These are phyloP conservation scores for Ormosia emarginata DNA, from an alignment of 306 rosid species.

Conservation along the genomic window DNA sequence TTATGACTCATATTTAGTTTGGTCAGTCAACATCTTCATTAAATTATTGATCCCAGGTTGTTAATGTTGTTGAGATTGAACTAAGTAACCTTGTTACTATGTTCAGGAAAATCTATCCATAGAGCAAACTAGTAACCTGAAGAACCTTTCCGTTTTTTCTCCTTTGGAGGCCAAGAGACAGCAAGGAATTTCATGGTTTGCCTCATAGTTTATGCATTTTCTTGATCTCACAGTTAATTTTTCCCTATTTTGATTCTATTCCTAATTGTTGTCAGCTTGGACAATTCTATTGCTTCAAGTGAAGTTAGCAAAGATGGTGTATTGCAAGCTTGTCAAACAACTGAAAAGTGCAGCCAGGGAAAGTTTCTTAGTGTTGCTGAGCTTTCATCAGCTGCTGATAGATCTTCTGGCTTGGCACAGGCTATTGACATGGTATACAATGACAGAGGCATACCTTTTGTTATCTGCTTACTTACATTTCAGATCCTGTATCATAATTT, in stretches of 20 bases:
- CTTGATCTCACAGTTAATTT: neutral
- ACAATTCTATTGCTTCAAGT: constrained; percentile 32
- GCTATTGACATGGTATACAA: constrained; percentile 71
- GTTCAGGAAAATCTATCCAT: constrained; percentile 51
- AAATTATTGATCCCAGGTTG: constrained; percentile 4
- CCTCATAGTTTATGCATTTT: constrained; percentile 3
- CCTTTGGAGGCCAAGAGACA: constrained; percentile 39
- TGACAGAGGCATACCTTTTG: neutral
- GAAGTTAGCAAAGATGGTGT: constrained; percentile 30
- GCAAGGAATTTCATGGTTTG: constrained; percentile 51
- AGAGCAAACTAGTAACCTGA: constrained; percentile 50
- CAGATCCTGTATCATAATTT: neutral
- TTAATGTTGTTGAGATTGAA: neutral
- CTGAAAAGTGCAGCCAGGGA: constrained; percentile 56
- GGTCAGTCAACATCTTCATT: neutral
- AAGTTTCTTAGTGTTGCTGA: constrained; percentile 77
- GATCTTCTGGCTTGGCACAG: constrained; percentile 46
- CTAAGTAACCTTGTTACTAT: constrained; percentile 16
- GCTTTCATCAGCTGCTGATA: constrained; percentile 60
- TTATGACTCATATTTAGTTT: neutral
- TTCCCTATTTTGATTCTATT: constrained; percentile 13
- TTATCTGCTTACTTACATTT: neutral
- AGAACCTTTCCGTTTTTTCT: constrained; percentile 48
- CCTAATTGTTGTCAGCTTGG: constrained; percentile 42
- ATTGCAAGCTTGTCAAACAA: constrained; percentile 39